phyloP scores from a whole-genome alignment of 495 filamentous ascomycete genomes.

The Hyaloscypha bicolor region DNA sequence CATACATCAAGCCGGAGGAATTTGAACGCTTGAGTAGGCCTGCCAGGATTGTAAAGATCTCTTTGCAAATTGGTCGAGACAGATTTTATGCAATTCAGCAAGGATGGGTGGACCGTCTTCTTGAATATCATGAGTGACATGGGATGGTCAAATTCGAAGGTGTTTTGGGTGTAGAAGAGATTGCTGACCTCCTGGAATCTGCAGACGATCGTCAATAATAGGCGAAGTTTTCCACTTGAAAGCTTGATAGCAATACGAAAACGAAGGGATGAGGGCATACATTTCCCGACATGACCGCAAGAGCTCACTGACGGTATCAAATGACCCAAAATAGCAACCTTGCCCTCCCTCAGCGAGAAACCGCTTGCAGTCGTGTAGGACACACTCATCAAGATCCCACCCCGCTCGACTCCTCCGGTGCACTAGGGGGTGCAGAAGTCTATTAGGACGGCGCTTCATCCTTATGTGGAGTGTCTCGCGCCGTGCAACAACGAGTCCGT shows the following conservation, averaged over 20 bases:
- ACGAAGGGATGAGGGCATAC: not conserved
- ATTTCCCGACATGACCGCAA: conserved; percentile 14
- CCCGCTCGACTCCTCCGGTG: conserved; percentile 1
- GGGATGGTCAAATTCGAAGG: conserved; percentile 12
- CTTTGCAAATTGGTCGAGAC: conserved; percentile 6
- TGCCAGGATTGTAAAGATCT: not conserved
- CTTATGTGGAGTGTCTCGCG: conserved; percentile 8
- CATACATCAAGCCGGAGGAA: not conserved
- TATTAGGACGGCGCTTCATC: not conserved
- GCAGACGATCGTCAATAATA: not conserved
- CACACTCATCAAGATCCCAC: conserved; percentile 6
- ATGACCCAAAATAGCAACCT: conserved; percentile 7
- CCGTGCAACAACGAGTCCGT: conserved; percentile 4
- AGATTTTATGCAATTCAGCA: conserved; percentile 5
- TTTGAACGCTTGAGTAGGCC: not conserved
- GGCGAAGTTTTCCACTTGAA: not conserved
- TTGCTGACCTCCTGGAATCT: conserved; percentile 6
- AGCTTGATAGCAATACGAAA: not conserved
- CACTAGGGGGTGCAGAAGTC: not conserved
- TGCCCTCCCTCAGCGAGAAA: conserved; percentile 3
- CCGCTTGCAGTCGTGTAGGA: not conserved
- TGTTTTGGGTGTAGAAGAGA: conserved; percentile 10
- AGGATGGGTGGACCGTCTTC: not conserved
- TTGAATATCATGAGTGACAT: conserved; percentile 4
- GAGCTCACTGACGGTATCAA: conserved; percentile 3